Evolutionary conservation across 805 yeast genomes (phyloP).

Genomic region (Saturnispora diversa): DNA sequence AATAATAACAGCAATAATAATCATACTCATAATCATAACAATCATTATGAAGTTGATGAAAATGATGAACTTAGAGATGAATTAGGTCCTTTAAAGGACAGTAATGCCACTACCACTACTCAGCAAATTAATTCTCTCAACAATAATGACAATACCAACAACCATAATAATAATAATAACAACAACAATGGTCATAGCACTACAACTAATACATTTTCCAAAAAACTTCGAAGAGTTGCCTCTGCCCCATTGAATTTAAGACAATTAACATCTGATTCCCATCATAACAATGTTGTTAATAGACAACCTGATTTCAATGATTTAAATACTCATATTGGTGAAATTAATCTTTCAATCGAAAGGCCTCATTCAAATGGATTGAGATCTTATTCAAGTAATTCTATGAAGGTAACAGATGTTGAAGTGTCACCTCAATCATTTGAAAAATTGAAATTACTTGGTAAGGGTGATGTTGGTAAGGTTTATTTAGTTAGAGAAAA

Average conservation of each 20-base stretch:
- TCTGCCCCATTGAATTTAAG: conserved; percentile 70
- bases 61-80: conserved; percentile 14
- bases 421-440: conserved; percentile 83
- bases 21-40: neutral
- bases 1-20: too few relatives aligned
- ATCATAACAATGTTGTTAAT: neutral
- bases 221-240: conserved; percentile 62
- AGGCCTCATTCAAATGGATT: conserved; percentile 31
- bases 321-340: conserved; percentile 32
- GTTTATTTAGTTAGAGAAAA: conserved; percentile 88
- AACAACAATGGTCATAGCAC: too few relatives aligned
- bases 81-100: conserved; percentile 14
- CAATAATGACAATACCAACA: too few relatives aligned
- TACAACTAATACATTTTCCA: conserved; percentile 25
- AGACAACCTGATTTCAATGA: conserved; percentile 13
- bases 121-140: neutral
- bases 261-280: conserved; percentile 21
- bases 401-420: conserved; percentile 65
- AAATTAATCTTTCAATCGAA: conserved; percentile 30
- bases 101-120: neutral
- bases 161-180: too few relatives aligned
- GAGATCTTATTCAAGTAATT: conserved; percentile 63
- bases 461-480: conserved; percentile 97
- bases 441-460: conserved; percentile 82
- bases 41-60: neutral